Evolutionary conservation across 768 basidiomycete species (phyloP).

Genomic region (Termitomyces titanicus): DNA sequence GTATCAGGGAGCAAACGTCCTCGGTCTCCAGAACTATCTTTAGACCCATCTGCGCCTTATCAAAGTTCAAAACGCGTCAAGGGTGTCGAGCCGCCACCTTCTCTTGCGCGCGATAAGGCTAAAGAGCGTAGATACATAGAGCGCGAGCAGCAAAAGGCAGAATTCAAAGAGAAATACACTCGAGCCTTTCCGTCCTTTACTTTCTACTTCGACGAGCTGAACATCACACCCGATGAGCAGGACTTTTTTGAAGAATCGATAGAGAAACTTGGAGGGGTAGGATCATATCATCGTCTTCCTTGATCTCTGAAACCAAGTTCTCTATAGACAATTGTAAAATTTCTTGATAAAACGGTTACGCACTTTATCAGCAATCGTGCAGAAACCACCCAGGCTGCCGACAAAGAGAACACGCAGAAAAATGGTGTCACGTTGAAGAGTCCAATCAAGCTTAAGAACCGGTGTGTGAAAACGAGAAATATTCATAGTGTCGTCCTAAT

Average conservation of each 20-base stretch:
- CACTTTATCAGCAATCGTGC: slow-evolving; percentile 79
- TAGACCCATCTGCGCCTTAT: slow-evolving; percentile 22
- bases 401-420: slow-evolving; percentile 67
- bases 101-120: slow-evolving; percentile 28
- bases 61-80: slow-evolving; percentile 41
- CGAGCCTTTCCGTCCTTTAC: slow-evolving; percentile 80
- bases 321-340: slow-evolving; percentile 73
- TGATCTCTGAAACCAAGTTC: not conserved
- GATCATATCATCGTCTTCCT: slow-evolving; percentile 30
- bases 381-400: slow-evolving; percentile 30
- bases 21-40: slow-evolving; percentile 45
- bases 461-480: slow-evolving; percentile 36
- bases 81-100: slow-evolving; percentile 21
- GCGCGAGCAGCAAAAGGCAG: slow-evolving; percentile 54
- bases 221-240: slow-evolving; percentile 39
- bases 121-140: slow-evolving; percentile 48
- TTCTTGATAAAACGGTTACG: slow-evolving; percentile 84
- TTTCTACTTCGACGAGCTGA: slow-evolving; percentile 78
- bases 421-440: slow-evolving; percentile 44
- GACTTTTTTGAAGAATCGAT: slow-evolving; percentile 54
- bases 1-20: slow-evolving; percentile 39
- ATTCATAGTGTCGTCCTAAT: not conserved
- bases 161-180: slow-evolving; percentile 82
- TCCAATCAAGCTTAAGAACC: slow-evolving; percentile 57
- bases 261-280: slow-evolving; percentile 70